phyloP scores from a whole-genome alignment of 176 grass and related monocot genomes.

The Eremochloa ophiuroides region DNA sequence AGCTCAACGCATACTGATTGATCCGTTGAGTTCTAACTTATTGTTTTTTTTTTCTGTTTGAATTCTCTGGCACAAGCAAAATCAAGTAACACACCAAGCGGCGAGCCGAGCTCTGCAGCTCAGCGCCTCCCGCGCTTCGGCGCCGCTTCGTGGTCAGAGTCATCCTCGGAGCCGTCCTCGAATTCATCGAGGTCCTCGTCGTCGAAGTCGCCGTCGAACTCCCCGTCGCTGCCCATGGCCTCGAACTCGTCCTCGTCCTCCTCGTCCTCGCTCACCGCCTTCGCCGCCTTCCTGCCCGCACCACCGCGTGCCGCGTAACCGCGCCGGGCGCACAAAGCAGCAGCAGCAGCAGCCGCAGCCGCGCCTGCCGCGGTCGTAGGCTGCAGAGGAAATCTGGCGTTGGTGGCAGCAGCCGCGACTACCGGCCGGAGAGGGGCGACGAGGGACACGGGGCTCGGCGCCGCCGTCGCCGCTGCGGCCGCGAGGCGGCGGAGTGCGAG shows the following conservation, averaged over 20 bases:
- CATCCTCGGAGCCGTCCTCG: neutral
- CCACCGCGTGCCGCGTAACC: conserved; percentile 9
- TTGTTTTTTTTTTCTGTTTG: neutral
- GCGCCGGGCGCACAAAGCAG: conserved; percentile 9
- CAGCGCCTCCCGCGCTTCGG: conserved; percentile 19
- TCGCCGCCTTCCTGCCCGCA: neutral
- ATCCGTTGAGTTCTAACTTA: neutral
- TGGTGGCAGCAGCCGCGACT: neutral
- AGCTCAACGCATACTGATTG: neutral
- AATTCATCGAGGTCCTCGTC: neutral
- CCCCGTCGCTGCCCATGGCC: conserved; percentile 16
- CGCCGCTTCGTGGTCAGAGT: neutral
- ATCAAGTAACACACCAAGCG: neutral
- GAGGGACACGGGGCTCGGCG: neutral
- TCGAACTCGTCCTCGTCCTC: neutral
- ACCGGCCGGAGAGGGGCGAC: neutral
- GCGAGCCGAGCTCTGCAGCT: neutral
- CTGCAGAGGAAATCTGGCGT: neutral
- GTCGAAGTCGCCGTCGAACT: conserved; percentile 15
- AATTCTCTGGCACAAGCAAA: neutral
- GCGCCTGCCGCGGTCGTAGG: neutral
- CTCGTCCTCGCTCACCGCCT: conserved; percentile 24
- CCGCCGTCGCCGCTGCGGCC: neutral
- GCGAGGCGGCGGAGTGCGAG: conserved; percentile 24
- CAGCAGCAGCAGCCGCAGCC: neutral